Percentiles rank a stretch among this genome's conserved stretches.
Evolutionary conservation across 345 rosid genomes (phyloP).

Genomic region (Sisymbrium irio): DNA sequence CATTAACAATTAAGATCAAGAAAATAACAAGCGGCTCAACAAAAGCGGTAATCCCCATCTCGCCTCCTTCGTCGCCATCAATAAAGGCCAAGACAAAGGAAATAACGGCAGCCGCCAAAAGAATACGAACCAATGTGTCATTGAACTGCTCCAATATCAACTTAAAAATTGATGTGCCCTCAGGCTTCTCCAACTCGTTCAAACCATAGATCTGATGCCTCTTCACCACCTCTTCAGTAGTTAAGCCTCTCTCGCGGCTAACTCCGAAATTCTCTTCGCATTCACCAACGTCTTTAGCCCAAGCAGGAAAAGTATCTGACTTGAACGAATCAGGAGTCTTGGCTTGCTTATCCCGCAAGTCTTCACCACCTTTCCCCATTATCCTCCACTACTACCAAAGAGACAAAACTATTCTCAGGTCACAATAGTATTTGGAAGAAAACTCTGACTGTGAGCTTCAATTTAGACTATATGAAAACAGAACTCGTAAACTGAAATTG

Average conservation of each 20-base stretch:
- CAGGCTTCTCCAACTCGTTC: conserved; percentile 85
- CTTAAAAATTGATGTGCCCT: conserved; percentile 56
- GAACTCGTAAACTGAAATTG: neutral
- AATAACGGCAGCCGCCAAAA: conserved; percentile 69
- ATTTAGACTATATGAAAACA: neutral
- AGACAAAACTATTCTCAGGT: conserved; percentile 3
- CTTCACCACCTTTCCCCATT: conserved; percentile 77
- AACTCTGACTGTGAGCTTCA: neutral
- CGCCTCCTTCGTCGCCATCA: conserved; percentile 93
- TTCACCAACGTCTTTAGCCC: conserved; percentile 60
- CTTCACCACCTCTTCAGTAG: conserved; percentile 49
- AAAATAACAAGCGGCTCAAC: conserved; percentile 82
- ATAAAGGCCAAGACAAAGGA: conserved; percentile 77
- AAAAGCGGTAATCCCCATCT: conserved; percentile 80
- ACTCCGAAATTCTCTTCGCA: conserved; percentile 61
- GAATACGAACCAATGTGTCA: conserved; percentile 83
- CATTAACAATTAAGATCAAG: conserved; percentile 88
- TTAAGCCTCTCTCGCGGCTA: conserved; percentile 44
- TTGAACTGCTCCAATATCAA: conserved; percentile 76
- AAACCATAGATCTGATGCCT: conserved; percentile 54
- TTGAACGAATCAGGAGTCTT: conserved; percentile 10
- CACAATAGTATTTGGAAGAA: neutral
- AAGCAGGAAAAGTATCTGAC: conserved; percentile 49
- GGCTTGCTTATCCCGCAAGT: conserved; percentile 37
- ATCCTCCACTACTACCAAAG: conserved; percentile 9